Evolutionary conservation across 495 filamentous ascomycete species (phyloP).

Genomic region (Aspergillus cavernicola): DNA sequence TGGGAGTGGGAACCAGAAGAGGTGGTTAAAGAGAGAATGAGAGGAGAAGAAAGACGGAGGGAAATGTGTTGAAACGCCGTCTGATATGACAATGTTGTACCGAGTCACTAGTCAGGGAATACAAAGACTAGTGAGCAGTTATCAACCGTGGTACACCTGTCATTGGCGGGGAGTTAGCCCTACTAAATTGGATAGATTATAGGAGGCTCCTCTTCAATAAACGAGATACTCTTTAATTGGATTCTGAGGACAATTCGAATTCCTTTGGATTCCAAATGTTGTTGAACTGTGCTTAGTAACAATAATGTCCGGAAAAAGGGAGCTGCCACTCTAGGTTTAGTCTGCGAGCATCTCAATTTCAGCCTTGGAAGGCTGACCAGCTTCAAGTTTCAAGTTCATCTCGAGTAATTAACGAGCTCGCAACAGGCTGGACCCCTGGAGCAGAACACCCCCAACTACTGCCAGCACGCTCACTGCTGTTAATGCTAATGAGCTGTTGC

Average conservation of each 20-base stretch:
- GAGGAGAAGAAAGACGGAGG: neutral
- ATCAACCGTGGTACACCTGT: neutral
- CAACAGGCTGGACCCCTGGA: constrained; percentile 1
- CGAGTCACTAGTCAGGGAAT: constrained; percentile 4
- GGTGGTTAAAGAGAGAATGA: neutral
- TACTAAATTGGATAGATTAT: no score
- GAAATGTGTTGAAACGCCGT: neutral
- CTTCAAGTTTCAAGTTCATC: no score
- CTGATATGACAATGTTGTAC: neutral
- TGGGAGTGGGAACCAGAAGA: neutral
- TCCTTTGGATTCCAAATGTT: no score
- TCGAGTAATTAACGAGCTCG: constrained; percentile 3
- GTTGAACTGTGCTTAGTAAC: no score
- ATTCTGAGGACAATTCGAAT: no score
- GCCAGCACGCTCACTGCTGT: constrained; percentile 2
- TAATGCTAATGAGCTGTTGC: constrained; percentile 2
- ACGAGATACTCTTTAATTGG: no score
- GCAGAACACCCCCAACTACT: constrained; percentile 3
- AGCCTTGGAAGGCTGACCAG: neutral
- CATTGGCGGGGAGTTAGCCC: neutral
- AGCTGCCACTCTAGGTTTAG: neutral
- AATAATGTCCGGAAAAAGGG: neutral
- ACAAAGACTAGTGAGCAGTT: neutral
- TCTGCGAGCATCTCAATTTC: neutral
- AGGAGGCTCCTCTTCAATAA: no score